These are phyloP conservation scores for Coemansia sp. DNA, from an alignment of 192 early-diverging fungal species.

Conservation along the genomic window DNA sequence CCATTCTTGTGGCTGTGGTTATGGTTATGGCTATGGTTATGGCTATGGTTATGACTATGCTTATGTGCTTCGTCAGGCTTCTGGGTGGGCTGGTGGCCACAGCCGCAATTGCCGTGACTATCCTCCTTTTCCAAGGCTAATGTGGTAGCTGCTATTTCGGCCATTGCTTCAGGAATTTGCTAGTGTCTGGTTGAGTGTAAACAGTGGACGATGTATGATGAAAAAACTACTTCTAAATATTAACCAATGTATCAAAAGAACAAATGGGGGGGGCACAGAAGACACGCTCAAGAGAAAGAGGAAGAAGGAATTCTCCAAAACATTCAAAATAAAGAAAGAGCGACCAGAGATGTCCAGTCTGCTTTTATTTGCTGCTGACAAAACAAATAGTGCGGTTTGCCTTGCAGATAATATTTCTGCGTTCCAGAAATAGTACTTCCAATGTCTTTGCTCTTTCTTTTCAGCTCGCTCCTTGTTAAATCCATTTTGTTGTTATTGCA, in stretches of 20 bases:
- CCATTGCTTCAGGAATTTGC: slow-evolving; percentile 19
- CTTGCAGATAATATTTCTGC: neutral
- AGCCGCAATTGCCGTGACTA: slow-evolving; percentile 18
- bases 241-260: neutral
- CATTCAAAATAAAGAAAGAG: too few species aligned
- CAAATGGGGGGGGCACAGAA: slow-evolving; percentile 2
- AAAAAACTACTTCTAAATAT: neutral
- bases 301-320: too few species aligned
- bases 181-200: neutral
- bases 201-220: neutral
- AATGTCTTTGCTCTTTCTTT: neutral
- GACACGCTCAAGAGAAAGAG: neutral
- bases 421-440: too few species aligned
- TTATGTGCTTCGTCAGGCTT: slow-evolving; percentile 11
- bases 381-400: neutral
- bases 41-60: slow-evolving; percentile 14
- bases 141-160: slow-evolving; percentile 1
- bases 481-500: neutral
- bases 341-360: too few species aligned
- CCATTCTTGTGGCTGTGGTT: slow-evolving; percentile 11
- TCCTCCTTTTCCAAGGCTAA: neutral
- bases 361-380: neutral
- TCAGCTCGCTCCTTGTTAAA: neutral
- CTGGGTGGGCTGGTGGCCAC: slow-evolving; percentile 13
- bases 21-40: slow-evolving; percentile 11